Base-by-base conservation (phyloP, 2,329 filamentous ascomycete species). In the Colletotrichum neosansevieriae region DNA sequence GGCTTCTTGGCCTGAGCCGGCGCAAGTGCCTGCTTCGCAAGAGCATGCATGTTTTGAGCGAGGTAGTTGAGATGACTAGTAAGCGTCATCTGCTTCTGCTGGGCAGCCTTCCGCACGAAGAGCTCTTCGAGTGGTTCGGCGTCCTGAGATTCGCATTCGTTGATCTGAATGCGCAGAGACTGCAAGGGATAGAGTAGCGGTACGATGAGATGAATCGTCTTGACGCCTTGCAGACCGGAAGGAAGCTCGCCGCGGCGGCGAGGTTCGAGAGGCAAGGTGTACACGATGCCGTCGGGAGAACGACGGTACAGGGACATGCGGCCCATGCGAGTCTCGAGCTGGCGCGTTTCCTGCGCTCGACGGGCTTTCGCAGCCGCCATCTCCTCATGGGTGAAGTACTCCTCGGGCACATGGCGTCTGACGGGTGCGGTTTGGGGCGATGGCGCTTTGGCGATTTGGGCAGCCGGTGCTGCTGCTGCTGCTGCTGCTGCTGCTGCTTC, bases 31-130 rank as follows among this genome's bases (percentile, higher is more conserved):
- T 88, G 85, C 73, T 87, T 91, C 13, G 88, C 89, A 74, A 95
- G 82, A 2, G 81, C 78, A 73, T 92, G 88, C 70, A 94, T 85
- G 73, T 93, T 93, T 75, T 91, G 89, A 2, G 88, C 84, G 7
- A 95, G 80, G 74, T 91, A 93, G 75, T 95, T 95, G 72, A 95
- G 78, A 72, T 93, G 91, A 67, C 88, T 91, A 80, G 92, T 91
- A 63, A 96, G 78, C 10, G 86, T 90, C 80, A 90, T 83, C 47
- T 89, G 83, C 44, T 82, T 83, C 72, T 89, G 85, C 59, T 88
- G 82, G 29, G 78, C 79, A 15, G 86, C 85, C 76, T 86, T 89
- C 66, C 86, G 78, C 6, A 84, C 81, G 73, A 95, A 96, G 0
- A 89, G 82, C 58, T 85, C 83, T 76, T 94, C 90, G 2, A 93